Evolutionary conservation across 2,329 filamentous ascomycete species (phyloP).

Genomic region (Trichoderma koningii): DNA sequence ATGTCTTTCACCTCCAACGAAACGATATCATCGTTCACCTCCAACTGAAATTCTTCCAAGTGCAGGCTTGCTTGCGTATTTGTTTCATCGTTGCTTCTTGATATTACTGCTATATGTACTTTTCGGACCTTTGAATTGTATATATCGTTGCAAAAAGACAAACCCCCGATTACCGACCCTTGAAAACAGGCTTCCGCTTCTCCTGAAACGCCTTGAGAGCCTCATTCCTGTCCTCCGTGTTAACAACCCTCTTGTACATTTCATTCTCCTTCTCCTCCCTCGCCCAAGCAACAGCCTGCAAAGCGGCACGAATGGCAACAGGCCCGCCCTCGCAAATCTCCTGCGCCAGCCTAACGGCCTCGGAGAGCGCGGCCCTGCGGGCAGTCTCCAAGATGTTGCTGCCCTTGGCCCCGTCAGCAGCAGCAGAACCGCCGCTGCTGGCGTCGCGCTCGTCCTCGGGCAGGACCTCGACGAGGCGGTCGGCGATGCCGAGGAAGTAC

Average conservation of each 20-base stretch:
- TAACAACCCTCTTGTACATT: slow-evolving; percentile 81
- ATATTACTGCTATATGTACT: neutral
- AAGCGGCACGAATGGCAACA: slow-evolving; percentile 74
- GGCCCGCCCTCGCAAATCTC: slow-evolving; percentile 92
- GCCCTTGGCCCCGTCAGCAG: slow-evolving; percentile 14
- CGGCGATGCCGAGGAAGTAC: slow-evolving; percentile 86
- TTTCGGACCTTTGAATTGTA: too few species aligned
- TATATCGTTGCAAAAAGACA: too few species aligned
- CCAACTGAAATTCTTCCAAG: too few species aligned
- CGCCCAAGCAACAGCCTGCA: slow-evolving; percentile 75
- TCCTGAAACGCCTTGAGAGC: slow-evolving; percentile 79
- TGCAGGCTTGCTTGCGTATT: neutral
- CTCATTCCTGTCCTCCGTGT: slow-evolving; percentile 84
- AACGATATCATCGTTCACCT: too few species aligned
- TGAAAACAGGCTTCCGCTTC: slow-evolving; percentile 62
- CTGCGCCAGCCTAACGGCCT: slow-evolving; percentile 74
- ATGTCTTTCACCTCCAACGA: neutral
- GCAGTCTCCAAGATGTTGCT: slow-evolving; percentile 57
- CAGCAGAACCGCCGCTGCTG: too few species aligned
- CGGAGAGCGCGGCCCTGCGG: slow-evolving; percentile 68
- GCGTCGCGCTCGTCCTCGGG: slow-evolving; percentile 53
- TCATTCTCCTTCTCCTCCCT: slow-evolving; percentile 78
- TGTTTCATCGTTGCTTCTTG: neutral
- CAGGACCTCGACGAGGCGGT: slow-evolving; percentile 81
- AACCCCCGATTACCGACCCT: slow-evolving; percentile 47